Conservation (phyloP, 2,329 filamentous ascomycete genomes). For the Samsoniella hepiali region DNA sequence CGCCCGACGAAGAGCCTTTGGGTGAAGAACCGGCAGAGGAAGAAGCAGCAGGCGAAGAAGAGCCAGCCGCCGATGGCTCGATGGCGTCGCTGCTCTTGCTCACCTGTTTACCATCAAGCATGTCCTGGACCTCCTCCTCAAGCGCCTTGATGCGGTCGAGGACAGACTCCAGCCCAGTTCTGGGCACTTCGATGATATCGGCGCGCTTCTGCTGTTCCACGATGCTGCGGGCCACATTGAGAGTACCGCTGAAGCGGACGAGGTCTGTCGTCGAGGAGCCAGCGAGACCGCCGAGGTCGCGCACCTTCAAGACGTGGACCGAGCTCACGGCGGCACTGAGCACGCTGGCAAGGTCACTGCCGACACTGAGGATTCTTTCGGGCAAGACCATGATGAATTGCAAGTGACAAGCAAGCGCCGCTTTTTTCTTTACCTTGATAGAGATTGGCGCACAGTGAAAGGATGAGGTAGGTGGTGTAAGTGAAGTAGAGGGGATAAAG, state of each 20-base stretch:
- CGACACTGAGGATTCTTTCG: constrained; percentile 20
- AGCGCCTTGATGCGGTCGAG: constrained; percentile 29
- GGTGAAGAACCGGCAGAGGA: not conserved
- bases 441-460: not conserved
- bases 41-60: not conserved
- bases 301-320: not conserved
- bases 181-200: constrained; percentile 27
- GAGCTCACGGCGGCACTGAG: not conserved
- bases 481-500: not conserved
- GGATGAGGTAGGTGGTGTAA: not conserved
- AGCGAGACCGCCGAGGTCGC: constrained; percentile 4
- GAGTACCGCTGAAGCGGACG: constrained; percentile 20
- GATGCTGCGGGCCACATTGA: constrained; percentile 24
- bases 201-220: constrained; percentile 27
- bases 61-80: not conserved
- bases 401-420: not conserved
- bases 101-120: constrained; percentile 24
- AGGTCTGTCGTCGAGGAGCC: constrained; percentile 20
- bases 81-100: not conserved
- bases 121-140: constrained; percentile 27
- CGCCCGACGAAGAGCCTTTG: not conserved
- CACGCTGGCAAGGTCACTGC: constrained; percentile 17
- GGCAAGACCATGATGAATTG: constrained; percentile 24
- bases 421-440: not conserved
- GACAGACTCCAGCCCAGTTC: constrained; percentile 26